Evolutionary conservation across 2,329 filamentous ascomycete genomes (phyloP), one percentile per base, ranked within the genome.

Genomic region (Claviceps humidiphila): DNA sequence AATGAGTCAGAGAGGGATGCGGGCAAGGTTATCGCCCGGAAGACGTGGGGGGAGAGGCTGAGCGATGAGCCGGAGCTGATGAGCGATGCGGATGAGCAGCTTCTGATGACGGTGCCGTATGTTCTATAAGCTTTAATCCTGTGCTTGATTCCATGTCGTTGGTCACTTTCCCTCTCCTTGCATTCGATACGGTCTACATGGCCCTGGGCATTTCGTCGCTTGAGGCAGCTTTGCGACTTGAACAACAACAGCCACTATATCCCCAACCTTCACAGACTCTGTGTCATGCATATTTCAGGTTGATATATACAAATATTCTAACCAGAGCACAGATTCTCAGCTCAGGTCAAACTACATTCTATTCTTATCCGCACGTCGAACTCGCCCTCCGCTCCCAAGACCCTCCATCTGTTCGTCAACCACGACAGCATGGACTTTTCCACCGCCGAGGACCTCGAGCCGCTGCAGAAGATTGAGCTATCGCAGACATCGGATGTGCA

Each of bases 21-120:
- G 0, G 93, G 90, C 17, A 78, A 80, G 58, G 80, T 78, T 1
- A 78, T 97, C 34, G 80, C 94, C 39, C 82, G 89, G 70, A 98
- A 98, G 75, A 88, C 89, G 52, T 98, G 90, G 90, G 78, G 79
- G 5, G 84, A 97, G 68, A 76, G 93, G 52, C 68, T 96, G 55
- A 68, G 80, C 16, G 67, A 76, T 3, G 71, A 81, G 60, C 88
- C 89, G 0, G 86, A 94, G 69, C 76, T 98, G 34, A 80, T 78
- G 61, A 95, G 89, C 63, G 87, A 94, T 64, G 82, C 84, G 0
- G 93, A 97, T 65, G 89, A 95, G 72, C 89, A 98, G 72, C 69
- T 98, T n/a, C 72, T 98, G 52, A 88, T 98, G 76, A 84, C 85
- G 57, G 78, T 97, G 40, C 93, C 93, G 86, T 94, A 71, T 59